phyloP scores from a whole-genome alignment of 768 basidiomycete genomes.

The Amanita pseudoporphyria region DNA sequence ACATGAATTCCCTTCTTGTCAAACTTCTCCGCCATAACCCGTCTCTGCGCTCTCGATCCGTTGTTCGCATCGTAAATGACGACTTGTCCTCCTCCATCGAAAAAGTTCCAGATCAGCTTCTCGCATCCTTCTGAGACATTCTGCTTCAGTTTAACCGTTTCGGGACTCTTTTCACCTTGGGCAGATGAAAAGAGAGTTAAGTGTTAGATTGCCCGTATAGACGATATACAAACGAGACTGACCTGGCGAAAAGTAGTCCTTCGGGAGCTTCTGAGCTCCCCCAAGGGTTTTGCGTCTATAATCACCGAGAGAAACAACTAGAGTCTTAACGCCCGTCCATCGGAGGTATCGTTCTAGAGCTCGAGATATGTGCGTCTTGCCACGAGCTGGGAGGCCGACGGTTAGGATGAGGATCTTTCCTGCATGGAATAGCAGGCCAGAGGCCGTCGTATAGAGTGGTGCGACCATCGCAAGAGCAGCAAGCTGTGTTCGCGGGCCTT shows the following conservation, averaged over 20 bases:
- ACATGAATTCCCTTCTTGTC: slow-evolving; percentile 85
- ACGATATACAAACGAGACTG: slow-evolving; percentile 12
- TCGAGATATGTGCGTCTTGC: slow-evolving; percentile 95
- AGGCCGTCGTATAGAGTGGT: slow-evolving; percentile 91
- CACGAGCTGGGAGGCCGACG: slow-evolving; percentile 88
- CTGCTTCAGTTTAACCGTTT: slow-evolving; percentile 70
- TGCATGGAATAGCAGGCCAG: slow-evolving; percentile 80
- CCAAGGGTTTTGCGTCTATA: slow-evolving; percentile 87
- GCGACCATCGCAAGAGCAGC: slow-evolving; percentile 61
- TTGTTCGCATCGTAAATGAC: slow-evolving; percentile 99
- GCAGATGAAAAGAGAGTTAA: not conserved
- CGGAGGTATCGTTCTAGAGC: slow-evolving; percentile 94
- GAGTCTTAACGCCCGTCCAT: slow-evolving; percentile 97
- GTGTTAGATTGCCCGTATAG: not conserved
- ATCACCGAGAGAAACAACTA: slow-evolving; percentile 92
- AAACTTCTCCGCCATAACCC: slow-evolving; percentile 75
- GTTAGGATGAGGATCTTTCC: slow-evolving; percentile 93
- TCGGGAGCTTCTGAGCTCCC: slow-evolving; percentile 76
- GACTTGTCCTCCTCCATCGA: slow-evolving; percentile 81
- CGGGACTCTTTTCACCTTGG: slow-evolving; percentile 74
- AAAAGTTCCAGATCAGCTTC: slow-evolving; percentile 82
- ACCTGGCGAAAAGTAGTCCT: slow-evolving; percentile 89
- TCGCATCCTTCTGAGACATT: slow-evolving; percentile 79
- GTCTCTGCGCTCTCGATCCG: slow-evolving; percentile 58
- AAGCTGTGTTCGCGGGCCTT: too few relatives aligned